Evolutionary conservation across 2,329 filamentous ascomycete species (phyloP), one percentile per base, ranked within the genome.

Genomic region (Stagonosporopsis tanaceti): DNA sequence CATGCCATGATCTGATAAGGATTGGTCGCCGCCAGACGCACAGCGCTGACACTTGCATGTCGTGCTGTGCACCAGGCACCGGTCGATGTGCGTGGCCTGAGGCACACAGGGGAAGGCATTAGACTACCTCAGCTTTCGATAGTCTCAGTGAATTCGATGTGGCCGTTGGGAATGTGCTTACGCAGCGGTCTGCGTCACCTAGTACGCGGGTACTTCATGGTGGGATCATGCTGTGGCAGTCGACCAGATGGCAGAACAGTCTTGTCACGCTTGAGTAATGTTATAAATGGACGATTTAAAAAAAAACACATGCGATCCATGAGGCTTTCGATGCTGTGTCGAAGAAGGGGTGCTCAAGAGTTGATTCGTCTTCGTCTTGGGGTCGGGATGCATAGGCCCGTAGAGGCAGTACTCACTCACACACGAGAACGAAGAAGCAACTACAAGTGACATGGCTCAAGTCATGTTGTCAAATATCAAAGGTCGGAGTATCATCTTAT

Each of bases 121-220:
- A 5, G 15, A 9, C 20, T 34, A 9, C 27, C 27, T 35, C 14
- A 22, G 9, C 1, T 41, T 46, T 47, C 7, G n/a, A 30, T 41
- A 17, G 22, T 35, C 39, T 24, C n/a, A n/a, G 28, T 17, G 3
- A 12, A 22, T 15, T 9, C 15, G 9, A 20, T 20, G 2, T 3
- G 3, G 20, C 3, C 2, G 8, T 27, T 27, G 25, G 25, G 20
- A 20, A 34, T 15, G n/a, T 24, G 52, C 41, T 41, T 40, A 47
- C 41, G 37, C 37, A 15, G 47, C 6, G n/a, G 28, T 25, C 15
- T 40, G n/a, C 53, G 35, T 37, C 40, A 53, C n/a, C 37, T 20
- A 39, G 24, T 12, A n/a, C 30, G 22, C 20, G 22, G 22, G 9
- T 15, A n/a, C 3, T 15, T 12, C 12, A 39, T 14, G n/a, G 4